Evolutionary conservation across 768 basidiomycete genomes (phyloP).

Genomic region (Podaxis rugospora): DNA sequence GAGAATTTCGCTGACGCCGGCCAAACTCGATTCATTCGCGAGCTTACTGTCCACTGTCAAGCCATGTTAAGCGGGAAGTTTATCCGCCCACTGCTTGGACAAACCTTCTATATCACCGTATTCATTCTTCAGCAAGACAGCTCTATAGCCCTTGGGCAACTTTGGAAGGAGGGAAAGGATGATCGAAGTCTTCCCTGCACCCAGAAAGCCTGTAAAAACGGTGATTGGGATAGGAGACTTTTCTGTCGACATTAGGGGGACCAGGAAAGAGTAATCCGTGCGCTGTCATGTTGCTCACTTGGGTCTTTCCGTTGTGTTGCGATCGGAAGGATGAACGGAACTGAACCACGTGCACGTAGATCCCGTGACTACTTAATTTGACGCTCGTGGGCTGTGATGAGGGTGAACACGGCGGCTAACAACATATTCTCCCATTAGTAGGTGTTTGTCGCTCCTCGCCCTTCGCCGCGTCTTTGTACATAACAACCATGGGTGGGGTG

Average conservation of each 20-base stretch:
- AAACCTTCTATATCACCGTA: constrained; percentile 90
- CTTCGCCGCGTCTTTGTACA: not conserved
- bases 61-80: not conserved
- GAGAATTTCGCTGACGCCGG: constrained; percentile 89
- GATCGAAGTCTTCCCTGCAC: constrained; percentile 74
- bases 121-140: constrained; percentile 93
- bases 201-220: constrained; percentile 93
- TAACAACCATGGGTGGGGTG: constrained; percentile 11
- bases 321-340: too few species aligned
- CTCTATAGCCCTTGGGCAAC: constrained; percentile 81
- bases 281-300: not conserved
- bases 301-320: not conserved
- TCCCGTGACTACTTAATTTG: too few species aligned
- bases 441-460: too few species aligned
- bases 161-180: constrained; percentile 82
- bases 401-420: too few species aligned
- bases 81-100: not conserved
- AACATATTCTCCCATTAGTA: too few species aligned
- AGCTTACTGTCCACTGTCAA: constrained; percentile 82
- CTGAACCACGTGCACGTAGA: too few species aligned
- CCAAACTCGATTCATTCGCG: constrained; percentile 75
- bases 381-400: too few species aligned
- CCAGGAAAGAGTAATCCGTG: not conserved
- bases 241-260: not conserved
- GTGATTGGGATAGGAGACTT: constrained; percentile 70